phyloP scores from a whole-genome alignment of 768 basidiomycete genomes.

The Fistulinella prunicolor region DNA sequence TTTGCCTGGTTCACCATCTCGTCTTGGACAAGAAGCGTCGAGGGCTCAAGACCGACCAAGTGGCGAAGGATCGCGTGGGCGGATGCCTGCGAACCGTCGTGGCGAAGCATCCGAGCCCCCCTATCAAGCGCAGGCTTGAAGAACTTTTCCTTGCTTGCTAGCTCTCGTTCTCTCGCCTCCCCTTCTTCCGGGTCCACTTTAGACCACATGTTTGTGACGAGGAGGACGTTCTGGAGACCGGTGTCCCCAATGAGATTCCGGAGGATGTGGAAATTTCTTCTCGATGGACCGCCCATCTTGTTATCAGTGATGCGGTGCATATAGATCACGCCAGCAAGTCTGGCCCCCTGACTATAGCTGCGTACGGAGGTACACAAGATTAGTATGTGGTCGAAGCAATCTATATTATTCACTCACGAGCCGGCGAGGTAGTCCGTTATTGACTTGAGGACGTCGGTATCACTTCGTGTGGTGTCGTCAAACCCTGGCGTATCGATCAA shows the following conservation, averaged over 20 bases:
- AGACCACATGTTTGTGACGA: conserved; percentile 49
- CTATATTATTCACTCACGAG: conserved; percentile 22
- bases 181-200: conserved; percentile 31
- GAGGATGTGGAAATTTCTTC: conserved; percentile 45
- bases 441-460: conserved; percentile 42
- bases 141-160: conserved; percentile 34
- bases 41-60: conserved; percentile 37
- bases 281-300: conserved; percentile 42
- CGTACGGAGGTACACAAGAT: neutral
- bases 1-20: conserved; percentile 44
- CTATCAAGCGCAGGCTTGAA: conserved; percentile 47
- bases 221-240: conserved; percentile 44
- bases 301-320: conserved; percentile 47
- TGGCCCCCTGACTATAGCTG: conserved; percentile 28
- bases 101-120: conserved; percentile 41
- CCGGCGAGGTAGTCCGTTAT: conserved; percentile 37
- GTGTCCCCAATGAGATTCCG: conserved; percentile 47
- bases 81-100: conserved; percentile 40
- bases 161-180: conserved; percentile 37
- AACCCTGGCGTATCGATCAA: conserved; percentile 62
- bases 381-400: neutral
- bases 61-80: conserved; percentile 44
- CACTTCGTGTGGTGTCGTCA: conserved; percentile 46
- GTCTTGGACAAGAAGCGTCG: conserved; percentile 41
- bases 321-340: conserved; percentile 47